These are phyloP conservation scores for Allium sativum DNA, from an alignment of 106 monocot genomes.

Conservation along the genomic window DNA sequence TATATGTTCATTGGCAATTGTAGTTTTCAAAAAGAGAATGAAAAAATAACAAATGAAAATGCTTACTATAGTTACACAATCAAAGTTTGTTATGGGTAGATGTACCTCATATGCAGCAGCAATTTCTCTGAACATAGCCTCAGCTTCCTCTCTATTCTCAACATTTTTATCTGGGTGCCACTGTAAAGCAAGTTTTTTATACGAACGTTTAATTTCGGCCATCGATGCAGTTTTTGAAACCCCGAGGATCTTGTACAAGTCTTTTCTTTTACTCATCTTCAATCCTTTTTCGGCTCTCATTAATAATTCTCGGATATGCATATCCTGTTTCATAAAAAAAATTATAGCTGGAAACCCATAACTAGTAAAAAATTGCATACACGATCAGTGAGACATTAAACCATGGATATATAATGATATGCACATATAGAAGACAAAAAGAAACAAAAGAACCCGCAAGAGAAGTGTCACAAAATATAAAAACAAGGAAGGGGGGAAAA, in stretches of 20 bases:
- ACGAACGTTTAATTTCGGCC: conserved; percentile 85
- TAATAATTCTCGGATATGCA: conserved; percentile 66
- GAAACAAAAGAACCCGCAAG: no score
- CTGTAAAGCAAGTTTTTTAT: conserved; percentile 97
- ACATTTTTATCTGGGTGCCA: conserved; percentile 99
- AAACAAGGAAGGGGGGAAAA: not conserved
- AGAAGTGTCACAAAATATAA: not conserved
- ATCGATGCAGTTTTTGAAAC: conserved; percentile 74
- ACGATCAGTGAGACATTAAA: not conserved
- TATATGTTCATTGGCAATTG: no score
- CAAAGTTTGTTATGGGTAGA: not conserved
- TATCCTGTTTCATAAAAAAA: conserved; percentile 41
- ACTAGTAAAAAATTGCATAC: not conserved
- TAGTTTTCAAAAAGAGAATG: not conserved
- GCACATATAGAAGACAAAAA: no score
- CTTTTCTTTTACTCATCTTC: conserved; percentile 89
- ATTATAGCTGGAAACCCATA: not conserved
- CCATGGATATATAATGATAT: not conserved
- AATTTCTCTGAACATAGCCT: conserved; percentile 76
- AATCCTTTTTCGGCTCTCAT: conserved; percentile 85
- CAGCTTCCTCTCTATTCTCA: conserved; percentile 86
- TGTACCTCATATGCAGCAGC: conserved; percentile 98
- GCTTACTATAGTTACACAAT: not conserved
- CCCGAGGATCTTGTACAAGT: conserved; percentile 94
- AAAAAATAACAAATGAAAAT: not conserved